phyloP scores from a whole-genome alignment of 2,329 filamentous ascomycete genomes.

The Colletotrichum coccodes region DNA sequence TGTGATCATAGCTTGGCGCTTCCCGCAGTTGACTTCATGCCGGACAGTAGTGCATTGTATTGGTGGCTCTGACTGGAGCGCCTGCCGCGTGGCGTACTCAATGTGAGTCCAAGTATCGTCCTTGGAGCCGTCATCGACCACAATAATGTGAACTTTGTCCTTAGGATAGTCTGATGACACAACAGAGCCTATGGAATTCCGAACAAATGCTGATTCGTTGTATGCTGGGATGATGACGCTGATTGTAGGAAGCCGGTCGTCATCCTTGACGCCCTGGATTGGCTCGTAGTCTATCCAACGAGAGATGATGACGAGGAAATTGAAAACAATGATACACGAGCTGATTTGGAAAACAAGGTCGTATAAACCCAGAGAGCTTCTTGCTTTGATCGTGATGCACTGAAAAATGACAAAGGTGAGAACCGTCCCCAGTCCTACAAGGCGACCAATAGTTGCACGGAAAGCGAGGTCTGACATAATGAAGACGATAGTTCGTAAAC shows the following conservation, averaged over 20 bases:
- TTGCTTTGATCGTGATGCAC: not conserved
- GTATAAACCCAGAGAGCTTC: not conserved
- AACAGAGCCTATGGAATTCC: not conserved
- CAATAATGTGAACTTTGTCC: conserved; percentile 1
- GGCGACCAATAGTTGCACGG: not conserved
- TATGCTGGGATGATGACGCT: not conserved
- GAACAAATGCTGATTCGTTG: conserved; percentile 7
- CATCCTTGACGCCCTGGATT: not conserved
- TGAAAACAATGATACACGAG: not conserved
- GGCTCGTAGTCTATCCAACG: not conserved
- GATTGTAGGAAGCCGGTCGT: not conserved
- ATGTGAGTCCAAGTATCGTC: conserved; percentile 10
- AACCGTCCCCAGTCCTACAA: not conserved
- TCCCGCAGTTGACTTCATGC: not conserved
- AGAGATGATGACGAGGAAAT: conserved; percentile 7
- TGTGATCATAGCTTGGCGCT: not conserved
- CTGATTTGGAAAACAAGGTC: not conserved
- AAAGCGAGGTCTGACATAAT: not conserved
- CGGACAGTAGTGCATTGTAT: not conserved
- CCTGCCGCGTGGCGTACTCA: no score
- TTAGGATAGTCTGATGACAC: not conserved
- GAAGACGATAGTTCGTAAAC: no score
- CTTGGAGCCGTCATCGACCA: conserved; percentile 11
- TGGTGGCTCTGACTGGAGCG: not conserved
- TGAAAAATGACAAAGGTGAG: conserved; percentile 1